Evolutionary conservation across 129 eudicot genomes (phyloP).

Genomic region (Helichrysum umbraculigerum): DNA sequence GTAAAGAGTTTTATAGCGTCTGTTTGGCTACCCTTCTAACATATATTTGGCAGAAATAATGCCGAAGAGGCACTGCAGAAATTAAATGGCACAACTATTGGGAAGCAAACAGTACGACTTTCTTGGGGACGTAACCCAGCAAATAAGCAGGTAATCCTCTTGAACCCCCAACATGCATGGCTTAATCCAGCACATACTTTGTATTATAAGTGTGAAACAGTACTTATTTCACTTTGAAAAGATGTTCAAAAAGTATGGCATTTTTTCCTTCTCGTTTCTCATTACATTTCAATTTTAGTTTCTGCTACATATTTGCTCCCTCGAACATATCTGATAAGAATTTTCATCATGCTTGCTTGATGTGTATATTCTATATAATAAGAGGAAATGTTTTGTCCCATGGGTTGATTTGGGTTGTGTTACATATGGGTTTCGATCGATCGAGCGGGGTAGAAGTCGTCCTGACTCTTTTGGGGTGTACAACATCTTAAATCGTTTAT

Average conservation of each 20-base stretch:
- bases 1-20: not conserved
- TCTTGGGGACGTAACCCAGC: constrained; percentile 97
- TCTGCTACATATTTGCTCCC: not conserved
- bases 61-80: constrained; percentile 89
- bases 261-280: not conserved
- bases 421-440: not conserved
- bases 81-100: constrained; percentile 73
- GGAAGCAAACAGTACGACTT: constrained; percentile 89
- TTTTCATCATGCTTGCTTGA: not conserved
- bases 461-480: not conserved
- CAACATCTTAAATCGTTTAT: not conserved
- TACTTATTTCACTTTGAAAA: not conserved
- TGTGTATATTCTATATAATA: not conserved
- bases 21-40: constrained; percentile 6
- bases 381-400: not conserved
- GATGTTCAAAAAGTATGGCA: not conserved
- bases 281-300: not conserved
- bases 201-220: not conserved
- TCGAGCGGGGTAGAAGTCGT: not conserved
- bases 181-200: not conserved
- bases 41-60: constrained; percentile 49
- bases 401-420: no score
- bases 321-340: not conserved
- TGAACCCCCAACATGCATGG: not conserved
- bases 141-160: constrained; percentile 58